A percentile compares a stretch with the other conserved stretches of the same genome.
phyloP scores from a whole-genome alignment of 495 filamentous ascomycete species.

The Jackrogersella minutella region DNA sequence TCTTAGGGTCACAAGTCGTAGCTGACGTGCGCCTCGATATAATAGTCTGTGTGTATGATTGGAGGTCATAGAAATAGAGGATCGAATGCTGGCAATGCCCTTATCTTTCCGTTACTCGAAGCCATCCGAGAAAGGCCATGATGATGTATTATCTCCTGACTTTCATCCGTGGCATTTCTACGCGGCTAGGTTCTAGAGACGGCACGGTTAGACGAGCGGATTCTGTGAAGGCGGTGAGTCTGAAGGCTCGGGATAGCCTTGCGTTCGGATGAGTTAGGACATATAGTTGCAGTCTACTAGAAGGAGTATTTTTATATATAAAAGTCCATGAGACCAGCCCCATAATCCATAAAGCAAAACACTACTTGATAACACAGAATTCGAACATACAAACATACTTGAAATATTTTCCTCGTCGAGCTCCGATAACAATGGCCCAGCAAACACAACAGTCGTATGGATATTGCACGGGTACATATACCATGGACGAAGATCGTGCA shows the following conservation, averaged over 20 bases:
- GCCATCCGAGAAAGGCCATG: neutral
- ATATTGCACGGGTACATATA: conserved; percentile 19
- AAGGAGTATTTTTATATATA: neutral
- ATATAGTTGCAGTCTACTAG: neutral
- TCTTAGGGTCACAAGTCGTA: conserved; percentile 16
- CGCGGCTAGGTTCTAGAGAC: conserved; percentile 18
- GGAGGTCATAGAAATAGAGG: conserved; percentile 1
- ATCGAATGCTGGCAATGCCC: neutral
- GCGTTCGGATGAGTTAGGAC: neutral
- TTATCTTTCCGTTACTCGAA: neutral
- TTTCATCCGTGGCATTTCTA: neutral
- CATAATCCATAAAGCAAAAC: neutral
- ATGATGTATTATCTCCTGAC: conserved; percentile 4
- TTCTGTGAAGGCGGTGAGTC: conserved; percentile 21
- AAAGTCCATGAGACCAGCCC: neutral
- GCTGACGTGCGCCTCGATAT: conserved; percentile 4
- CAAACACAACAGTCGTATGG: conserved; percentile 19
- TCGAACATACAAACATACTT: neutral
- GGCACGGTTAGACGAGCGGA: conserved; percentile 19
- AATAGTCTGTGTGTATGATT: neutral
- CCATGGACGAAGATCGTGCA: conserved; percentile 30
- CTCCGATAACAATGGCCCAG: conserved; percentile 12
- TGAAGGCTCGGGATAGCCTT: conserved; percentile 6
- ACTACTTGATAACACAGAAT: neutral
- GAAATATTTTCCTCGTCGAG: neutral